A percentile compares a stretch with the other conserved stretches of the same genome.
phyloP scores from a whole-genome alignment of 805 yeast species.

The Yamadazyma ubonensis region DNA sequence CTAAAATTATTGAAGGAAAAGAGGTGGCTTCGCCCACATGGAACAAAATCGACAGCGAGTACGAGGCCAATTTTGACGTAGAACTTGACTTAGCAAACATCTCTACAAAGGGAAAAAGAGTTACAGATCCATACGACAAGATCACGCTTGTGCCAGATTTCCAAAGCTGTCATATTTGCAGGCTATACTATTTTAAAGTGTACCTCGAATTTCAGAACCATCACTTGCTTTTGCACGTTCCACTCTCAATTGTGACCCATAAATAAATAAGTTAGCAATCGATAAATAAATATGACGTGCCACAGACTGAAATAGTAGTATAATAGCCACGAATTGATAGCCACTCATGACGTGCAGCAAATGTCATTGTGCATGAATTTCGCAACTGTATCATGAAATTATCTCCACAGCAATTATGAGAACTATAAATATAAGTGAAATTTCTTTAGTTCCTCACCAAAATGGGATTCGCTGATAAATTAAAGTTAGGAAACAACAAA shows the following conservation, averaged over 20 bases:
- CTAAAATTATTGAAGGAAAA: conserved; percentile 13
- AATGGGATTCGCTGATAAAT: conserved; percentile 41
- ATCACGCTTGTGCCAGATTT: conserved; percentile 37
- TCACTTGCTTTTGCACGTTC: conserved; percentile 28
- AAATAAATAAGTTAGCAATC: too few relatives aligned
- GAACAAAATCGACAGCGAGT: conserved; percentile 13
- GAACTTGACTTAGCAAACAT: not conserved
- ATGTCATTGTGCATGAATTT: conserved; percentile 12
- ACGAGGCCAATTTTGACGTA: conserved; percentile 4
- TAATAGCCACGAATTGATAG: too few relatives aligned
- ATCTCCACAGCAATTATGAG: conserved; percentile 2
- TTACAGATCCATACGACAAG: conserved; percentile 15
- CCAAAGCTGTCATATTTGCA: conserved; percentile 32
- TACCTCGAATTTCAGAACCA: conserved; percentile 21
- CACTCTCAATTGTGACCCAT: conserved; percentile 26
- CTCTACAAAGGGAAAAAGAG: not conserved
- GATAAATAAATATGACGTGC: too few relatives aligned
- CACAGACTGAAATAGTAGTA: too few relatives aligned
- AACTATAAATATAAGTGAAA: conserved; percentile 1
- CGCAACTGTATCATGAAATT: conserved; percentile 8
- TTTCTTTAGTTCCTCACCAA: conserved; percentile 6
- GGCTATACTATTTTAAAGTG: conserved; percentile 29
- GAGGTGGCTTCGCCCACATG: conserved; percentile 3
- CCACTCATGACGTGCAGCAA: too few relatives aligned
- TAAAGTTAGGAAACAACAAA: conserved; percentile 29